A percentile compares a stretch with the other conserved stretches of the same genome.
Conservation (phyloP, 441 rosid genomes). For the Omphalea diandra region DNA sequence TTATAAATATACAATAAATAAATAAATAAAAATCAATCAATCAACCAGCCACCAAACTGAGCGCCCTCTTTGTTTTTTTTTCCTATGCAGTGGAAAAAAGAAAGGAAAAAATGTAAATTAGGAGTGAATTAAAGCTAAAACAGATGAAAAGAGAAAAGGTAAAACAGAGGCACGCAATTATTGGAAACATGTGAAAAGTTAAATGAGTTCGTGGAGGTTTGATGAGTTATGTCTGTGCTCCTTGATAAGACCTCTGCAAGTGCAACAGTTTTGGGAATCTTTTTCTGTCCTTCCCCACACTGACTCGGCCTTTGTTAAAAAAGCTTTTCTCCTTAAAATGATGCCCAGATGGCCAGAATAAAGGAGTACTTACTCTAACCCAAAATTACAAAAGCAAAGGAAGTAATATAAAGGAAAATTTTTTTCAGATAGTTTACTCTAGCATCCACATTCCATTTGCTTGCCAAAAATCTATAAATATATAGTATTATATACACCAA, state of each 20-base stretch:
- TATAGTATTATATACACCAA: no score
- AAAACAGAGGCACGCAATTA: constrained; percentile 10
- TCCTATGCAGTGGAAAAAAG: not conserved
- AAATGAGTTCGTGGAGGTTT: not conserved
- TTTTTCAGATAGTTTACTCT: constrained; percentile 31
- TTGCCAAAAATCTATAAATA: not conserved
- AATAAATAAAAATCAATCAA: no score
- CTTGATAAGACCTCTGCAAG: not conserved
- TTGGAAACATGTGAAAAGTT: constrained; percentile 33
- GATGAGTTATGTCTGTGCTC: constrained; percentile 23
- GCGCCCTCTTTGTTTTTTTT: no score
- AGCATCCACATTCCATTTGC: constrained; percentile 17
- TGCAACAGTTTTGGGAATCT: constrained; percentile 25
- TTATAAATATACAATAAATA: no score
- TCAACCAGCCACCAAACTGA: no score
- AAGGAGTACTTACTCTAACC: not conserved
- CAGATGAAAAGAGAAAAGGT: not conserved
- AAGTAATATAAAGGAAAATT: constrained; percentile 22
- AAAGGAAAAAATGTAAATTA: not conserved
- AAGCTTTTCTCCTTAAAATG: constrained; percentile 23
- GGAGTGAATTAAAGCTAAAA: not conserved
- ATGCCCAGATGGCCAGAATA: constrained; percentile 1
- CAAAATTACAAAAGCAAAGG: constrained; percentile 10
- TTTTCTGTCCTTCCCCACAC: constrained; percentile 28
- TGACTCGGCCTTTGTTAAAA: constrained; percentile 29